Base-by-base conservation (phyloP, 805 yeast species). In the Pichia insulana region DNA sequence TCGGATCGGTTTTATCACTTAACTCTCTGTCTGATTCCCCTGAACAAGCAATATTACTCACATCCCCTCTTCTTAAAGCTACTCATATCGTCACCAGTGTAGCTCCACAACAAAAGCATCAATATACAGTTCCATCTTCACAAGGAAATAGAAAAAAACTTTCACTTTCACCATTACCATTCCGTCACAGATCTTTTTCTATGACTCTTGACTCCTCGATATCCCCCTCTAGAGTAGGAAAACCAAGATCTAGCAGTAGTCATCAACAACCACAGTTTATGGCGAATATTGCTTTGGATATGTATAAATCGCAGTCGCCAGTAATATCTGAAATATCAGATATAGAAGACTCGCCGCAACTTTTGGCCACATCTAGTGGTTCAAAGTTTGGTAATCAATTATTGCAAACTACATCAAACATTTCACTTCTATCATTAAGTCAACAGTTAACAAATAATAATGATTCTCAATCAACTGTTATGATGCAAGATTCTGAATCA, bases 291-390 rank as follows among this genome's bases (percentile, higher is more conserved):
- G 41, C 27, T n/a, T 18, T 41, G 4, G 43, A 41, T 7, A 17
- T 35, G 25, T 25, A 30, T 3, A 36, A 26, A 18, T 39, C 38
- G 13, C 38, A 34, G 19, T 22, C 25, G 8, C 25, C 25, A 22
- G 25, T 22, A 8, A 22, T 22, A 22, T 22, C 25, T 5, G 25
- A 22, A 22, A 22, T 8, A 5, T 22, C 31, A 4, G 38, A 28
- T 16, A 32, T 39, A 2, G 39, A 34, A 12, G 40, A 32, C 16
- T 58, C 67, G 7, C 65, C 67, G 9, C 55, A 51, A 25, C 51
- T 64, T 36, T 48, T 61, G 30, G 68, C 67, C 2, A 57, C 64
- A 1, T 62, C 67, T 0, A 62, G 59, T 4, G 66, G 65, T 4
- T 50, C 48, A 7, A 65, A 58, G n/a, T 44, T 55, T 19, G 62